A percentile compares a stretch with the other conserved stretches of the same genome.
These are phyloP conservation scores for Platismatia glauca DNA, from an alignment of 495 filamentous ascomycete species.

Conservation along the genomic window DNA sequence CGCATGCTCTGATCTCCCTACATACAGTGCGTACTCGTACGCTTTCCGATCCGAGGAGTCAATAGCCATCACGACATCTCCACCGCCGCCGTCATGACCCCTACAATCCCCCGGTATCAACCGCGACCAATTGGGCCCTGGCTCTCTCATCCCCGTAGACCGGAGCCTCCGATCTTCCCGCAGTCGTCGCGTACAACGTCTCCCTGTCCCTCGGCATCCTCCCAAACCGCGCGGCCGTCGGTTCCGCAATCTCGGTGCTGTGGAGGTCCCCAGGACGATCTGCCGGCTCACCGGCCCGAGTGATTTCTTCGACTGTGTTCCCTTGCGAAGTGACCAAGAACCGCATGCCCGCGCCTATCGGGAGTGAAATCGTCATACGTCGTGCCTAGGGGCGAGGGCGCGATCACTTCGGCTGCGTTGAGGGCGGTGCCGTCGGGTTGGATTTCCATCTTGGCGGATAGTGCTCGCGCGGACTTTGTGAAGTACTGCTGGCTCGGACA, in stretches of 20 bases:
- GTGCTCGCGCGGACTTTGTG: conserved; percentile 29
- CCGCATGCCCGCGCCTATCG: conserved; percentile 9
- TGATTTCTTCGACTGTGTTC: conserved; percentile 14
- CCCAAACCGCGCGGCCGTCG: conserved; percentile 28
- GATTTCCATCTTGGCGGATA: conserved; percentile 26
- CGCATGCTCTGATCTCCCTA: no score
- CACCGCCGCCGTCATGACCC: neutral
- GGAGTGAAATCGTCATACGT: conserved; percentile 29
- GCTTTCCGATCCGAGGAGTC: no score
- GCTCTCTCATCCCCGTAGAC: conserved; percentile 11
- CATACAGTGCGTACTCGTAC: no score
- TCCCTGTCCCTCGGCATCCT: conserved; percentile 16
- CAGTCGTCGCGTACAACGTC: conserved; percentile 16
- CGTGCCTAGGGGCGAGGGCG: neutral
- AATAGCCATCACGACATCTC: no score
- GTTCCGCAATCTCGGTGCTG: conserved; percentile 17
- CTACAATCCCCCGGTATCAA: neutral
- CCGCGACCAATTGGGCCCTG: conserved; percentile 12
- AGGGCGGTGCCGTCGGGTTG: conserved; percentile 23
- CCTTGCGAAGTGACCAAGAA: conserved; percentile 20
- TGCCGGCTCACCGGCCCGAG: conserved; percentile 2
- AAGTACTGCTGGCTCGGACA: conserved; percentile 26
- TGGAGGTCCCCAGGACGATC: conserved; percentile 8
- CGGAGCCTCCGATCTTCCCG: conserved; percentile 1
- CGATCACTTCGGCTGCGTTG: neutral